phyloP scores from a whole-genome alignment of 2,329 filamentous ascomycete species.

The Arthrobotrys entomopaga region DNA sequence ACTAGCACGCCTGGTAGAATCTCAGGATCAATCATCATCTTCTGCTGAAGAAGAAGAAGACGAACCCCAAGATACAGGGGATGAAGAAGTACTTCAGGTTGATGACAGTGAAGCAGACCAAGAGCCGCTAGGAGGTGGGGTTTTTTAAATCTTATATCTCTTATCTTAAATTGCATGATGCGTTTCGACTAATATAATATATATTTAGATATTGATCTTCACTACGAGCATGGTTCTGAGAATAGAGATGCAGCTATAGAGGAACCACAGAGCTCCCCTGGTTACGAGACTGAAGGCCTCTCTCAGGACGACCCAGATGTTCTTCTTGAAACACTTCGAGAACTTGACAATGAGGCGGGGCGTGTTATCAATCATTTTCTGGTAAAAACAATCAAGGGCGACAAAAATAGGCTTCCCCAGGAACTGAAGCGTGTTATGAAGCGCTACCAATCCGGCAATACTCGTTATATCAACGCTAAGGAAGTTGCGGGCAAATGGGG shows the following conservation, averaged over 20 bases:
- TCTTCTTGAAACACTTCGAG: conserved; percentile 3
- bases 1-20: background rate
- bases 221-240: too few relatives aligned
- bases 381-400: background rate
- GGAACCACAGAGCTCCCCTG: too few relatives aligned
- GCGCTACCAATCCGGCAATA: background rate
- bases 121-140: too few relatives aligned
- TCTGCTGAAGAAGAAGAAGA: background rate
- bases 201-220: too few relatives aligned
- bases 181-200: too few relatives aligned
- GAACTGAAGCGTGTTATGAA: conserved; percentile 5
- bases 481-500: background rate
- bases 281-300: background rate
- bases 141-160: too few relatives aligned
- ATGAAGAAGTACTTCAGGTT: background rate
- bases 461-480: conserved; percentile 10
- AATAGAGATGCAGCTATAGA: too few relatives aligned
- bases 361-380: conserved; percentile 14
- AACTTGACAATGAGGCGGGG: conserved; percentile 3
- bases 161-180: too few relatives aligned
- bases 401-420: background rate
- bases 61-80: background rate
- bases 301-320: background rate
- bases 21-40: background rate
- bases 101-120: background rate